Conservation (phyloP, 768 basidiomycete genomes). For the Phaeotremella fagi region DNA sequence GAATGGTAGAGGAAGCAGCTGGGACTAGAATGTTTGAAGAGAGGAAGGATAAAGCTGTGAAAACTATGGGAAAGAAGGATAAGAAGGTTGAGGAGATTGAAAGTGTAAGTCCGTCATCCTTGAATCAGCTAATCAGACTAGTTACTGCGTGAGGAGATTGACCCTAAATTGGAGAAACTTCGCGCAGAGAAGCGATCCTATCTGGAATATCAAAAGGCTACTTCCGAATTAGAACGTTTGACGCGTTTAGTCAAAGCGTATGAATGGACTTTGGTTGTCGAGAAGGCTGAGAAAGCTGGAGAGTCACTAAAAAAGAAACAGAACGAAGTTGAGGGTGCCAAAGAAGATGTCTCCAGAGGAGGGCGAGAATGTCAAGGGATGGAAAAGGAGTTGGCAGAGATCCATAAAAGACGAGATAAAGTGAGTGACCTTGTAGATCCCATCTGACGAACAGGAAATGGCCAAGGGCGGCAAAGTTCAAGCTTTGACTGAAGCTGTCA, state of each 20-base stretch:
- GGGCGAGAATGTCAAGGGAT: constrained; percentile 56
- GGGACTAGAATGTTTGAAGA: constrained; percentile 99
- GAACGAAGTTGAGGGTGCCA: constrained; percentile 34
- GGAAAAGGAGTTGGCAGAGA: constrained; percentile 59
- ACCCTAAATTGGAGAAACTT: constrained; percentile 86
- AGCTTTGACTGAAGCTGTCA: constrained; percentile 73
- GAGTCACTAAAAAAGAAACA: constrained; percentile 30
- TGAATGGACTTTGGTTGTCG: constrained; percentile 63
- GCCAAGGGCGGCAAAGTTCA: constrained; percentile 89
- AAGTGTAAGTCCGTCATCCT: constrained; percentile 46
- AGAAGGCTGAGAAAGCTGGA: constrained; percentile 43
- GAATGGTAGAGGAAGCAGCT: constrained; percentile 97
- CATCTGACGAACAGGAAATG: constrained; percentile 58
- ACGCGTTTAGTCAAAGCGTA: constrained; percentile 75
- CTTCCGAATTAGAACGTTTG: constrained; percentile 79
- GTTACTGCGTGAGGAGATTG: constrained; percentile 82
- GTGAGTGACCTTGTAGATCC: constrained; percentile 22
- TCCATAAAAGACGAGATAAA: constrained; percentile 68
- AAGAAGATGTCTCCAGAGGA: constrained; percentile 49
- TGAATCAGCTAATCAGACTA: constrained; percentile 12
- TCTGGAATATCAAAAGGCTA: constrained; percentile 83
- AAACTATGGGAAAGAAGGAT: constrained; percentile 95
- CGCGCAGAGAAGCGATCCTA: constrained; percentile 82
- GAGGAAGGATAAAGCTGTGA: constrained; percentile 90
- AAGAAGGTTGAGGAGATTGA: constrained; percentile 88